Evolutionary conservation across 371 early-diverging fungal genomes (phyloP).

Genomic region (Mortierella sp.): DNA sequence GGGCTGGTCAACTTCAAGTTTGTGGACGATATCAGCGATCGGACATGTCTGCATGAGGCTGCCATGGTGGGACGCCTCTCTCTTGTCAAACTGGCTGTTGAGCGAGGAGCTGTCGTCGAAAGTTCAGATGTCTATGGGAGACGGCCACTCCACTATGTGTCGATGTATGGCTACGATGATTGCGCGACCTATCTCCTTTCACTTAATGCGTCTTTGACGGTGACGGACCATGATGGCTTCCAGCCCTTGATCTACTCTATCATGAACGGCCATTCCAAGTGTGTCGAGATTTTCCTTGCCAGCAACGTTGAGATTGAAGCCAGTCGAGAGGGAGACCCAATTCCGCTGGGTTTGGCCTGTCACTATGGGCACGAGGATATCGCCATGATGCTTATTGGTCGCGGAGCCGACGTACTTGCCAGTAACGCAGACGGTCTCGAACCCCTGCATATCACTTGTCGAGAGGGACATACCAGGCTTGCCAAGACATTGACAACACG

Average conservation of each 20-base stretch:
- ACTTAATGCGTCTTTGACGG: constrained; percentile 69
- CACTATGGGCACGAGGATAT: constrained; percentile 93
- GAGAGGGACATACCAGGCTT: constrained; percentile 88
- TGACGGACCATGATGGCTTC: constrained; percentile 92
- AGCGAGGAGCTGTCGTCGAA: constrained; percentile 74
- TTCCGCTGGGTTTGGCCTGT: constrained; percentile 89
- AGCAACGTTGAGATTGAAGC: constrained; percentile 80
- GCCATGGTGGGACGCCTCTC: constrained; percentile 84
- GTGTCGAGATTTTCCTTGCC: constrained; percentile 81
- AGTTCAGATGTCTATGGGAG: constrained; percentile 90
- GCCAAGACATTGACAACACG: constrained; percentile 81
- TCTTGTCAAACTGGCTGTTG: constrained; percentile 70
- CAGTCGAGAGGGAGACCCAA: constrained; percentile 66
- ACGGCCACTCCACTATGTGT: constrained; percentile 92
- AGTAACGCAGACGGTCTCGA: constrained; percentile 82
- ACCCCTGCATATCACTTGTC: constrained; percentile 91
- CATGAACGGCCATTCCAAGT: constrained; percentile 82
- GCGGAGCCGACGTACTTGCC: constrained; percentile 76
- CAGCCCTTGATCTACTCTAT: constrained; percentile 90
- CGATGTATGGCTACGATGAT: constrained; percentile 89
- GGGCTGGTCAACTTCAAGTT: constrained; percentile 79
- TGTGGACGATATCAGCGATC: constrained; percentile 93
- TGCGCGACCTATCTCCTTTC: constrained; percentile 79
- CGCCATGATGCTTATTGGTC: constrained; percentile 80
- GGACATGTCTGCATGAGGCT: constrained; percentile 91